These are phyloP conservation scores for Xylariaceae sp. DNA, from an alignment of 2,329 filamentous ascomycete genomes.

Conservation along the genomic window DNA sequence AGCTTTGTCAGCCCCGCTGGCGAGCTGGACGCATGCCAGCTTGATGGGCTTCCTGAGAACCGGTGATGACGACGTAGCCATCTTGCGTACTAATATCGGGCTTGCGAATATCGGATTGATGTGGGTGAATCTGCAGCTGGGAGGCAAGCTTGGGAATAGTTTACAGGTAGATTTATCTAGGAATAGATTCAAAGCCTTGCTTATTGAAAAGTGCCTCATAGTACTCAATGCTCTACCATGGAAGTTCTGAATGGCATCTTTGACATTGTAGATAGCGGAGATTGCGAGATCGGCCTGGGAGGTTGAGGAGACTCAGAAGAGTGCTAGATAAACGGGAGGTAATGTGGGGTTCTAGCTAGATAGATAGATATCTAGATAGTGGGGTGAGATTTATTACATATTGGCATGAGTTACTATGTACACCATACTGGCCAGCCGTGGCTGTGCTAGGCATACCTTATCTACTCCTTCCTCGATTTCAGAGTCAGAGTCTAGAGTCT, in stretches of 20 bases:
- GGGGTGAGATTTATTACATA: too few relatives aligned
- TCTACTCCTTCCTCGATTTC: too few relatives aligned
- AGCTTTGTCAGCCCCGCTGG: constrained; percentile 74
- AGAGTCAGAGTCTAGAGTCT: too few relatives aligned
- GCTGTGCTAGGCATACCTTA: too few relatives aligned
- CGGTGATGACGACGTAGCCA: constrained; percentile 29
- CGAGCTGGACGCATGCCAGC: constrained; percentile 75
- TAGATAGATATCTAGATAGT: too few relatives aligned
- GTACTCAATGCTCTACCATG: constrained; percentile 4
- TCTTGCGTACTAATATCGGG: constrained; percentile 19
- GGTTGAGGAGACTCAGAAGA: neutral
- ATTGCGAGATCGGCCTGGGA: constrained; percentile 24
- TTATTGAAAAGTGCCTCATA: constrained; percentile 25
- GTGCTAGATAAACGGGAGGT: too few relatives aligned
- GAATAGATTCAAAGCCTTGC: constrained; percentile 21
- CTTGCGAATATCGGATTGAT: constrained; percentile 14
- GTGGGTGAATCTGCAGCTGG: constrained; percentile 2
- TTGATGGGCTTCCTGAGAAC: constrained; percentile 72
- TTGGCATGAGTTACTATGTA: too few relatives aligned
- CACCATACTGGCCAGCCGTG: too few relatives aligned
- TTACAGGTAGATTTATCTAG: constrained; percentile 9
- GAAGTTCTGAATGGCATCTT: constrained; percentile 12
- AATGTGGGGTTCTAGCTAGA: too few relatives aligned
- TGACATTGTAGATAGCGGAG: constrained; percentile 2
- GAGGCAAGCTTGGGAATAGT: neutral